A percentile compares a stretch with the other conserved stretches of the same genome.
phyloP scores from a whole-genome alignment of 441 rosid genomes.

The Bruguiera hainesii region DNA sequence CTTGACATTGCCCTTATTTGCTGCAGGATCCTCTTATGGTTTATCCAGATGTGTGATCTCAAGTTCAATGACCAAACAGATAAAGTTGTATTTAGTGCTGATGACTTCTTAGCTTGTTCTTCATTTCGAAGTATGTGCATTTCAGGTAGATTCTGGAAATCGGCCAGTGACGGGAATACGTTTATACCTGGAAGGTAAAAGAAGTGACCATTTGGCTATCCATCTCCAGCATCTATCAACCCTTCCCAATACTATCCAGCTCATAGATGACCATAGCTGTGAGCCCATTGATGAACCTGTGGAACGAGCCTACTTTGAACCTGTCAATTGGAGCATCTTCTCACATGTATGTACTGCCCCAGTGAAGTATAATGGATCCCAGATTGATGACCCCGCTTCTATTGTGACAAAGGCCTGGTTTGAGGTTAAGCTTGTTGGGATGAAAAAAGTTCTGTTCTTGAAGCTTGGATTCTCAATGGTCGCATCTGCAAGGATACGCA shows the following conservation, averaged over 20 bases:
- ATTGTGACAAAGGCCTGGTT: slow-evolving; percentile 91
- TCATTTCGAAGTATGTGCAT: slow-evolving; percentile 9
- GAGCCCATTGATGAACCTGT: slow-evolving; percentile 49
- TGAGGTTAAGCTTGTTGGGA: slow-evolving; percentile 76
- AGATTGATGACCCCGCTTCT: slow-evolving; percentile 63
- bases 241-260: slow-evolving; percentile 58
- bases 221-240: slow-evolving; percentile 86
- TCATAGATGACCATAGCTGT: slow-evolving; percentile 50
- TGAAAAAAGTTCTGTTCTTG: slow-evolving; percentile 81
- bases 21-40: neutral
- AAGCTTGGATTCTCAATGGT: slow-evolving; percentile 83
- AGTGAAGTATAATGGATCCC: slow-evolving; percentile 56
- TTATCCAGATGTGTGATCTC: neutral
- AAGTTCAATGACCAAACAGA: neutral
- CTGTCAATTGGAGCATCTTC: slow-evolving; percentile 91
- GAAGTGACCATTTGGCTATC: slow-evolving; percentile 77
- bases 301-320: slow-evolving; percentile 64
- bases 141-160: slow-evolving; percentile 77
- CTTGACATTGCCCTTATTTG: neutral
- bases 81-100: slow-evolving; percentile 4
- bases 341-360: slow-evolving; percentile 91
- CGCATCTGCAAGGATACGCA: slow-evolving; percentile 57
- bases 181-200: slow-evolving; percentile 85
- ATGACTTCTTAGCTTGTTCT: slow-evolving; percentile 8
- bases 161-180: slow-evolving; percentile 87